Evolutionary conservation across 75 land plant genomes (phyloP), one percentile per base, ranked within the genome.

Genomic region (Sequoiadendron giganteum): DNA sequence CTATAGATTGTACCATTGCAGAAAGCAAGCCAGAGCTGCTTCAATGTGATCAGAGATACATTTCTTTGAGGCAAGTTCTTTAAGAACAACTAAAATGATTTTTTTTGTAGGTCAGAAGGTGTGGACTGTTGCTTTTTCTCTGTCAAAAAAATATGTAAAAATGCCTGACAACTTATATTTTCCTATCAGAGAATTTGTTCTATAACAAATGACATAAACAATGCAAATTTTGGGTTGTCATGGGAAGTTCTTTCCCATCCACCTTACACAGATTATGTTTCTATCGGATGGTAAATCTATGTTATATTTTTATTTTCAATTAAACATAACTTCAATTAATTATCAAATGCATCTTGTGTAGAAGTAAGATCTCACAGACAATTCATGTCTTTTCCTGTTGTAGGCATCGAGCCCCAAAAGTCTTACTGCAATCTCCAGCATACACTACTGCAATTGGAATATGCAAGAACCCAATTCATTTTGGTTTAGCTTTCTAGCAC

Each of bases 191-290:
- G 88, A 98, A 98, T 75, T 86, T 98, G 92, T 91, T 91, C 96
- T 86, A 95, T 98, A 75, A 94, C 95, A 65, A 87, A 92, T 70
- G 95, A 95, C 36, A 54, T 98, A 16, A 98, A 98, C 89, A 95
- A 96, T 86, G 98, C 97, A 65, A 98, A 98, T 86, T 96, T 98
- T 94, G 99, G 99, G 49, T 92, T 98, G 84, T 98, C 96, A 85
- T 87, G 99, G 86, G 99, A 98, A 93, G 92, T 98, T 11, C 80
- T 87, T 13, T 96, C 99, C 30, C 56, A 83, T 47, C 97, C 98
- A 88, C 99, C 99, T 21, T 98, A 93, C 88, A 98, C 99, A 75
- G 96, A 96, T 88, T 98, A 96, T 94, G 99, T 98, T 89, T 98
- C 99, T 45, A 98, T 98, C 13, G 90, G 99, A 85, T 98, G 99